Conservation (phyloP, 257 asterid species). For the Solanum chaucha region DNA sequence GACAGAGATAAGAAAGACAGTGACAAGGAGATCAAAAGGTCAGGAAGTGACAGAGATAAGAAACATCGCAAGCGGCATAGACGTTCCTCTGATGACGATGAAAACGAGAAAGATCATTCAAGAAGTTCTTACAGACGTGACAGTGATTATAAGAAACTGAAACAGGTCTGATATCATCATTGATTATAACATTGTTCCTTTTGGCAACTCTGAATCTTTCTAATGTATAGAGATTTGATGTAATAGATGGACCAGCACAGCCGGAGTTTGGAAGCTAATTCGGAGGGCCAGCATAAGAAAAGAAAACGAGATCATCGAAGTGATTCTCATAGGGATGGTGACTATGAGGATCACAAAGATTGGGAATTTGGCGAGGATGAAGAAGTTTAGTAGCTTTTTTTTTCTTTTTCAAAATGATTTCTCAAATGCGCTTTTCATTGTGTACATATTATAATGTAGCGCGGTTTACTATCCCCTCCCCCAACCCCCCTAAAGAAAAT, state of each 20-base stretch:
- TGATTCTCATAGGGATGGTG: conserved; percentile 14
- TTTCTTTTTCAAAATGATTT: neutral
- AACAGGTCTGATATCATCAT: conserved; percentile 29
- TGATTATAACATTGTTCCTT: neutral
- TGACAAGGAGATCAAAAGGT: conserved; percentile 43
- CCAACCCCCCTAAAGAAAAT: neutral
- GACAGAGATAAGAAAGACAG: conserved; percentile 29
- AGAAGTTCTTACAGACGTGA: conserved; percentile 42
- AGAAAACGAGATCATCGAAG: conserved; percentile 37
- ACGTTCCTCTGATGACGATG: conserved; percentile 34
- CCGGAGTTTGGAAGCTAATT: conserved; percentile 24
- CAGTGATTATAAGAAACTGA: conserved; percentile 41
- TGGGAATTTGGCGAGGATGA: conserved; percentile 37
- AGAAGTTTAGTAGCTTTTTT: conserved; percentile 24
- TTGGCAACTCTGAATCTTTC: neutral
- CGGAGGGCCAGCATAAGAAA: conserved; percentile 46
- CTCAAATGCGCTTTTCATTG: neutral
- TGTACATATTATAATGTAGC: neutral
- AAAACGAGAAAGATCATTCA: conserved; percentile 44
- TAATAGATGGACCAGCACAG: conserved; percentile 30
- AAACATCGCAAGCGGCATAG: conserved; percentile 40
- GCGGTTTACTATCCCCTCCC: neutral
- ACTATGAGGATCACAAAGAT: conserved; percentile 15
- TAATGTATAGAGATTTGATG: neutral
- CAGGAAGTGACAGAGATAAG: conserved; percentile 49